phyloP scores from a whole-genome alignment of 306 rosid genomes.

The Cyamopsis tetragonoloba region DNA sequence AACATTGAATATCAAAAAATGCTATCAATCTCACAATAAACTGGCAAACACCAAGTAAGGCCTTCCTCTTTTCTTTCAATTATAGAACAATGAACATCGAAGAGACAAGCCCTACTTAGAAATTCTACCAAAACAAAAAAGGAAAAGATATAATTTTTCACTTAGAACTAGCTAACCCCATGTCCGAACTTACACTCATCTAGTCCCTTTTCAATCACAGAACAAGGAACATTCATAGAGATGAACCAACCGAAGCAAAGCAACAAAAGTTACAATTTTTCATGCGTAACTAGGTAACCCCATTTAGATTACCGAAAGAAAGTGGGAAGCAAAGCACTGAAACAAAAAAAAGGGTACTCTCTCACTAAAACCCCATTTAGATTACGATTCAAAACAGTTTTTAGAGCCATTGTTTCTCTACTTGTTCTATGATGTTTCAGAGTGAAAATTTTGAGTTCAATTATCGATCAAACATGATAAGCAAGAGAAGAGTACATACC shows the following conservation, averaged over 20 bases:
- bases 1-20: not conserved
- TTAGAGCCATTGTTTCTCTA: not conserved
- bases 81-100: not conserved
- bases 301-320: not conserved
- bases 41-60: not conserved
- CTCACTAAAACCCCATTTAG: not conserved
- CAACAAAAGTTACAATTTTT: slow-evolving; percentile 8
- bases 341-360: not conserved
- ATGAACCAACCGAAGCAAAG: not conserved
- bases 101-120: slow-evolving; percentile 4
- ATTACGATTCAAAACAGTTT: not conserved
- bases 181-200: not conserved
- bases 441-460: not conserved
- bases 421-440: not conserved
- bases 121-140: slow-evolving; percentile 3
- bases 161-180: not conserved
- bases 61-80: not conserved
- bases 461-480: not conserved
- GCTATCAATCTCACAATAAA: not conserved
- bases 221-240: not conserved
- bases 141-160: not conserved
- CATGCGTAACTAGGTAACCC: slow-evolving; percentile 1
- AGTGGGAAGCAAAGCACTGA: not conserved
- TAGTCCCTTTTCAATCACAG: not conserved
- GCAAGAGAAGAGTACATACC: slow-evolving; percentile 37